phyloP scores from a whole-genome alignment of 768 basidiomycete genomes.

The Hydnum rufescens region DNA sequence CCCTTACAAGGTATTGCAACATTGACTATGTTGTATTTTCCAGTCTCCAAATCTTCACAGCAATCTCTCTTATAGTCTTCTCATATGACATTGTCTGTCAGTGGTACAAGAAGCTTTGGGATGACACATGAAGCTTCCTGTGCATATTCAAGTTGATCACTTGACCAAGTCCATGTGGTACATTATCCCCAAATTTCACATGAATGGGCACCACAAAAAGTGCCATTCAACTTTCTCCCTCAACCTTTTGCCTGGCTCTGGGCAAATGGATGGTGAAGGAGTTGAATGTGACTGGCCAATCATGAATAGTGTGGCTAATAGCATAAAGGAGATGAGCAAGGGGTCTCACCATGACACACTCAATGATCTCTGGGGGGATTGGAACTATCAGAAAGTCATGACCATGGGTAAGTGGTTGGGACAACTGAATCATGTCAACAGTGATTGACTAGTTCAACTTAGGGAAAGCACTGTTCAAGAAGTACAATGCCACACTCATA shows the following conservation, averaged over 20 bases:
- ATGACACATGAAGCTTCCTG: slow-evolving; percentile 4
- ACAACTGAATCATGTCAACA: no score
- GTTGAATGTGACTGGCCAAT: slow-evolving; percentile 22
- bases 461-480: no score
- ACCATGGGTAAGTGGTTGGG: slow-evolving; percentile 13
- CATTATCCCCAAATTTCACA: slow-evolving; percentile 23
- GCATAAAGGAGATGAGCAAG: slow-evolving; percentile 22
- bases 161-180: slow-evolving; percentile 9
- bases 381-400: slow-evolving; percentile 21
- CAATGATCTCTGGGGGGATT: slow-evolving; percentile 21
- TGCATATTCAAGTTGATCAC: slow-evolving; percentile 5
- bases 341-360: slow-evolving; percentile 19
- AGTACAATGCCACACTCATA: no score
- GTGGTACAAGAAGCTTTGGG: slow-evolving; percentile 14
- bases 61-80: slow-evolving; percentile 7
- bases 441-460: no score
- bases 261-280: slow-evolving; percentile 20
- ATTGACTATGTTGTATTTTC: background rate
- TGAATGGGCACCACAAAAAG: slow-evolving; percentile 17
- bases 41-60: background rate
- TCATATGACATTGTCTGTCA: slow-evolving; percentile 20
- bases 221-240: slow-evolving; percentile 19
- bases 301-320: slow-evolving; percentile 17
- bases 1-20: background rate
- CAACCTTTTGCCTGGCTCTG: slow-evolving; percentile 16